A percentile compares a stretch with the other conserved stretches of the same genome.
Evolutionary conservation across 768 basidiomycete species (phyloP).

Genomic region (Kwoniella dendrophila): DNA sequence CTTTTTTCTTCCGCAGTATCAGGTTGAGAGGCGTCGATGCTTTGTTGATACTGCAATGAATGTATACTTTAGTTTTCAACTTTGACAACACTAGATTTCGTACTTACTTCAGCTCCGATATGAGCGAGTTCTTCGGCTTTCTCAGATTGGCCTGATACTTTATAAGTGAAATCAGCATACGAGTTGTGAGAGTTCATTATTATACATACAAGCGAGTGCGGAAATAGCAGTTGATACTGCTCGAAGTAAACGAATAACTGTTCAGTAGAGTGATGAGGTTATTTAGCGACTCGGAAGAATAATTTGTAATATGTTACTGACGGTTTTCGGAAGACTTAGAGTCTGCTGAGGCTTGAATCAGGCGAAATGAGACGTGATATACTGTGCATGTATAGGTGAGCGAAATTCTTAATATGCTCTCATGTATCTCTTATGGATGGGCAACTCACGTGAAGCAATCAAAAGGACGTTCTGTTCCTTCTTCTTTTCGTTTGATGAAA

Average conservation of each 20-base stretch:
- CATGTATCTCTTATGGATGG: neutral
- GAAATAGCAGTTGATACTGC: neutral
- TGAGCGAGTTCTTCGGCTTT: neutral
- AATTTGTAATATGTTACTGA: neutral
- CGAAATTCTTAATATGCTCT: neutral
- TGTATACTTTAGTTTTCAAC: neutral
- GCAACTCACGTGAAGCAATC: conserved; percentile 3
- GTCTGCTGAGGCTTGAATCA: neutral
- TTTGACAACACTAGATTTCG: neutral
- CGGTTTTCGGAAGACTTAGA: neutral
- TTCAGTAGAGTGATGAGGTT: neutral
- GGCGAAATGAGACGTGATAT: neutral
- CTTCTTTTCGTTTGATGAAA: neutral
- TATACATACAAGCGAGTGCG: neutral
- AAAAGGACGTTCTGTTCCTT: neutral
- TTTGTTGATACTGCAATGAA: neutral
- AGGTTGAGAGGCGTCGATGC: neutral
- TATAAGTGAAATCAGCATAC: neutral
- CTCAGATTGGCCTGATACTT: neutral
- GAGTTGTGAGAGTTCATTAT: neutral
- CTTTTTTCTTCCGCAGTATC: neutral
- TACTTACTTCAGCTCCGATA: neutral
- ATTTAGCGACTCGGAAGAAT: neutral
- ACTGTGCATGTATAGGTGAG: neutral
- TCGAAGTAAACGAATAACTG: neutral